A percentile compares a stretch with the other conserved stretches of the same genome.
These are phyloP conservation scores for Epichloe glyceriae DNA, from an alignment of 2,329 filamentous ascomycete species.

Conservation along the genomic window DNA sequence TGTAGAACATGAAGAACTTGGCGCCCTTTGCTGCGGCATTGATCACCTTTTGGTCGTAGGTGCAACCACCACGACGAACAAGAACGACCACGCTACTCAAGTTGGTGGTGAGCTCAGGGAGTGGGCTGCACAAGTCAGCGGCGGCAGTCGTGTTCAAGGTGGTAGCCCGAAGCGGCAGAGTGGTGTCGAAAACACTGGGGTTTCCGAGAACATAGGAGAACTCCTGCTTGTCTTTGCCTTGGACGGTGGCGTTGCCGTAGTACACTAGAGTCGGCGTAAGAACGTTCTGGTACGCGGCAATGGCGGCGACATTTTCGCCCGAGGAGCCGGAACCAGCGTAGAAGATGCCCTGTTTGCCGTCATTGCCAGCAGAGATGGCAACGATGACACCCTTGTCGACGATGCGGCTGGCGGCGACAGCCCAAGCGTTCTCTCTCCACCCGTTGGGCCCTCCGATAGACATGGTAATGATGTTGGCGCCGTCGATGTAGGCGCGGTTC, in stretches of 20 bases:
- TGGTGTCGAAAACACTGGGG: slow-evolving; percentile 24
- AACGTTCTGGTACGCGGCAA: slow-evolving; percentile 11
- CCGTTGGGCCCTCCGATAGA: slow-evolving; percentile 10
- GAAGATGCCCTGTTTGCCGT: slow-evolving; percentile 14
- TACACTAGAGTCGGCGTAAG: slow-evolving; percentile 5
- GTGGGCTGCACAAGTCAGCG: slow-evolving; percentile 34
- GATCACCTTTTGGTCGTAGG: slow-evolving; percentile 6
- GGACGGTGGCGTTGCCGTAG: background rate
- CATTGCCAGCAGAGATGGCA: slow-evolving; percentile 10
- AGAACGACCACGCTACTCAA: slow-evolving; percentile 40
- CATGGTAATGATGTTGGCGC: slow-evolving; percentile 18
- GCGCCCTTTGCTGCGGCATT: slow-evolving; percentile 30
- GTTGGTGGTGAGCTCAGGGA: slow-evolving; percentile 37
- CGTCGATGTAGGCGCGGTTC: slow-evolving; percentile 40
- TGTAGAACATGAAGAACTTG: slow-evolving; percentile 49
- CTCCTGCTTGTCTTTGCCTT: background rate
- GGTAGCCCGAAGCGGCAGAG: slow-evolving; percentile 28
- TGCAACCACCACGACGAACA: slow-evolving; percentile 39
- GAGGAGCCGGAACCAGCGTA: background rate
- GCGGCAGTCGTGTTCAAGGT: slow-evolving; percentile 30
- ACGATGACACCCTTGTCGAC: no score
- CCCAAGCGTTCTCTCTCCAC: no score
- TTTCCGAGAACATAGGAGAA: slow-evolving; percentile 28
- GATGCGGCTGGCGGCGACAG: no score
- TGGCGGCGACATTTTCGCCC: slow-evolving; percentile 6